Conservation (phyloP, 179 eudicot genomes). For the Spinacia oleracea region DNA sequence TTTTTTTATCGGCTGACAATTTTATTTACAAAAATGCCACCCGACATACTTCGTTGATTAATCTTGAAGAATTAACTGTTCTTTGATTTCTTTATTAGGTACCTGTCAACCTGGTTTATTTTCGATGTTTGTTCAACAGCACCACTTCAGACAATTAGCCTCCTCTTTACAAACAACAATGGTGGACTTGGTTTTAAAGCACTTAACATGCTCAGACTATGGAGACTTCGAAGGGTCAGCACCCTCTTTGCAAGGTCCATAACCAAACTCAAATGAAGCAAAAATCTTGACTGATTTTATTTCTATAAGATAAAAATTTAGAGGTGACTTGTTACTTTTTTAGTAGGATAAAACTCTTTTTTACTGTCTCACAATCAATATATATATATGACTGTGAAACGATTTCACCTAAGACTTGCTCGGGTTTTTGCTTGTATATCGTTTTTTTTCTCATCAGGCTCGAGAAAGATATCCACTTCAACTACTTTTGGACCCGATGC, state of each 20-base stretch:
- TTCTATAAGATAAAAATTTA: too few species aligned
- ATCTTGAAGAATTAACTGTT: too few species aligned
- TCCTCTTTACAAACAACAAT: constrained; percentile 49
- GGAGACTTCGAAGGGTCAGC: constrained; percentile 96
- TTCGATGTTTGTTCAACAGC: constrained; percentile 82
- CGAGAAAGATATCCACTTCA: constrained; percentile 88
- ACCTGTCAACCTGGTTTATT: constrained; percentile 80
- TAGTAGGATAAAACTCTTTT: too few species aligned
- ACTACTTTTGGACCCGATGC: constrained; percentile 90
- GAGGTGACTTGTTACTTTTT: neutral
- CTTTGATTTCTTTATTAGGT: constrained; percentile 40
- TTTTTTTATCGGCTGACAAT: too few species aligned
- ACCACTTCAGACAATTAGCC: constrained; percentile 70
- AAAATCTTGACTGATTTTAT: neutral
- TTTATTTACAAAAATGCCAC: too few species aligned
- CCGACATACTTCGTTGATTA: too few species aligned
- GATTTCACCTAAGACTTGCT: neutral
- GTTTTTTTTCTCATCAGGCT: constrained; percentile 54
- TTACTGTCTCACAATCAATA: too few species aligned
- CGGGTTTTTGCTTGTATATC: neutral
- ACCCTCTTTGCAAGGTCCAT: constrained; percentile 78
- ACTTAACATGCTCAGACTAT: constrained; percentile 82
- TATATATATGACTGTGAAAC: neutral
- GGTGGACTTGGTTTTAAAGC: constrained; percentile 67
- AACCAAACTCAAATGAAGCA: constrained; percentile 5